Conservation (phyloP, 148 eudicot species). For the Vaccinium myrtillus region DNA sequence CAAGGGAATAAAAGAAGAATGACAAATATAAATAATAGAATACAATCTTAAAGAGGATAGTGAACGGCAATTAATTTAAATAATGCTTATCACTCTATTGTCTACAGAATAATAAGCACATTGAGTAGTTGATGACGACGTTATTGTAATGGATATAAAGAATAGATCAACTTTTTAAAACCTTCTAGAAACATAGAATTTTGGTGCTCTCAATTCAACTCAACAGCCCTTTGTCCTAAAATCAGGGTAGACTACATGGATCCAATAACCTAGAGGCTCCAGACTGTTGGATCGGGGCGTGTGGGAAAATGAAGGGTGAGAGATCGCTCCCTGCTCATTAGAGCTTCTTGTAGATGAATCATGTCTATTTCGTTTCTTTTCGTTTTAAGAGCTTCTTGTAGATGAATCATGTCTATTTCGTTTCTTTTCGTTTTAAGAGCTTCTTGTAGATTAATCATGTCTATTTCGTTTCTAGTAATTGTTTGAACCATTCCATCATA, state of each 20-base stretch:
- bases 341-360: neutral
- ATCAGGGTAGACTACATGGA: neutral
- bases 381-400: neutral
- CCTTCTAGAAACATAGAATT: neutral
- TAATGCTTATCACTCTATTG: neutral
- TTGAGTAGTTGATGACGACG: neutral
- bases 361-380: neutral
- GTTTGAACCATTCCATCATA: neutral
- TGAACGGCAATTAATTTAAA: neutral
- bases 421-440: neutral
- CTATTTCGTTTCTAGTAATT: neutral
- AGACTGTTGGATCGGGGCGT: neutral
- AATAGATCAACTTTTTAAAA: neutral
- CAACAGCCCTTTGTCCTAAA: neutral
- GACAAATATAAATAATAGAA: neutral
- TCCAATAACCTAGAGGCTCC: neutral
- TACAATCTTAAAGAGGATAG: neutral
- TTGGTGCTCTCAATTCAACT: neutral
- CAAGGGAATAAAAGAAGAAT: constrained; percentile 11
- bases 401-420: neutral
- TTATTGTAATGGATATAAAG: neutral
- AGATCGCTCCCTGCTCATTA: neutral
- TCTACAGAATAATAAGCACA: neutral
- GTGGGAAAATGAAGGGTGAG: neutral
- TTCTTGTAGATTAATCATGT: neutral